Evolutionary conservation across 768 basidiomycete species (phyloP), one percentile per base, ranked within the genome.

Genomic region (Amanita rubescens): DNA sequence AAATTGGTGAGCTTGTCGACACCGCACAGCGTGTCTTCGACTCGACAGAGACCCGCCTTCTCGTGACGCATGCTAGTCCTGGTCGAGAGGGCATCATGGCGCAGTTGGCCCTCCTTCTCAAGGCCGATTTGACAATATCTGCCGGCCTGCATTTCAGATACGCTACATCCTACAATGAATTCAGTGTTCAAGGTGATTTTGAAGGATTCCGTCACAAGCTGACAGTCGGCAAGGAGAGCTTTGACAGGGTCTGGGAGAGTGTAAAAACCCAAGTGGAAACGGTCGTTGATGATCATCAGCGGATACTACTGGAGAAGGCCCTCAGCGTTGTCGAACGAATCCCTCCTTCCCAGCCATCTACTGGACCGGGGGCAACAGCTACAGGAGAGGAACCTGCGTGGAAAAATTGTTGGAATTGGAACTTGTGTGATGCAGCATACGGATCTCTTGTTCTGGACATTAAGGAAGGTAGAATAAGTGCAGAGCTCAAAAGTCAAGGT

Each of bases 331-430:
- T 92, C 32, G 87, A 90, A 60, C 81, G 90, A 43, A 70, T 96
- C 5, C 94, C 94, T 1, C 71, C 77, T 4, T 59, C 74, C 0
- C 69, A 75, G 42, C 72, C 78, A 22, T 71, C 75, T 44, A 62
- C 69, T 37, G 73, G 70, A 19, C 74, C 77, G 5, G 75, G 73
- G 0, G 74, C 77, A 7, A 73, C 78, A 1, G 73, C 77, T 8
- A 75, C 78, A 2, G 78, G 79, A 2, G 95, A 99, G 66, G 94
- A 97, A 61, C 84, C 87, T 3, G 85, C 90, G 0, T 99, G 96
- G 96, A 99, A 97, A 70, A 97, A 96, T 66, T 93, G 91, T 66
- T 97, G 95, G 95, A 93, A 96, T 66, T 96, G 95, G 95, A 95
- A 97, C 63, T 71, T 98, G 39, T 94, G 94, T 58, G 96, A 99